A percentile compares a stretch with the other conserved stretches of the same genome.
phyloP scores from a whole-genome alignment of 192 early-diverging fungal genomes.

The Tieghemiomyces parasiticus region DNA sequence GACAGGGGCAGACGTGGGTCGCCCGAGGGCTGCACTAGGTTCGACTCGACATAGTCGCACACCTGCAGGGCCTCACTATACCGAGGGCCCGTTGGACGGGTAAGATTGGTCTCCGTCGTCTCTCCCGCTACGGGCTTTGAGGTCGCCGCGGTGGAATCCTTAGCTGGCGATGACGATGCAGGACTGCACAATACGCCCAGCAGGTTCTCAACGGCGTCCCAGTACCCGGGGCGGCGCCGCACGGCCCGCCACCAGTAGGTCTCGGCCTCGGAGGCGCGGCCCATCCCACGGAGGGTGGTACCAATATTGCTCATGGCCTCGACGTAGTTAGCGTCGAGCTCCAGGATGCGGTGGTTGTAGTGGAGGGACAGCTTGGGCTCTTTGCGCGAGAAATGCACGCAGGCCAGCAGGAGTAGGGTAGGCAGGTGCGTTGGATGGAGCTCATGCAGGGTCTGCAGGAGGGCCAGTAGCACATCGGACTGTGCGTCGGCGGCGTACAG shows the following conservation, averaged over 20 bases:
- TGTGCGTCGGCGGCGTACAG: conserved; percentile 39
- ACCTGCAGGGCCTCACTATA: conserved; percentile 68
- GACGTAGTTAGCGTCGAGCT: conserved; percentile 69
- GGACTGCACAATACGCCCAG: conserved; percentile 57
- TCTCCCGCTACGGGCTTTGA: background rate
- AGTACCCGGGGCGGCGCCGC: conserved; percentile 71
- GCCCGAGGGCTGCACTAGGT: conserved; percentile 22
- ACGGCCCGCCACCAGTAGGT: conserved; percentile 75
- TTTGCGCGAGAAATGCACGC: conserved; percentile 68
- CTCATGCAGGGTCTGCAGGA: conserved; percentile 34
- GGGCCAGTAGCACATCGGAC: conserved; percentile 31
- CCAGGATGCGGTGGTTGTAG: conserved; percentile 72
- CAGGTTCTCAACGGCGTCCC: conserved; percentile 83
- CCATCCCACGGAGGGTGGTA: conserved; percentile 70
- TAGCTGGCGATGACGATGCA: conserved; percentile 6
- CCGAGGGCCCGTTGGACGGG: conserved; percentile 25
- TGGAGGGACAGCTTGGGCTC: conserved; percentile 53
- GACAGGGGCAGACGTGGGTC: conserved; percentile 9
- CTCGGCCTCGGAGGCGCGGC: conserved; percentile 56
- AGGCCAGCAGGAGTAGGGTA: conserved; percentile 71
- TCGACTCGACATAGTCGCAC: conserved; percentile 62
- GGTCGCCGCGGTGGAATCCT: conserved; percentile 8
- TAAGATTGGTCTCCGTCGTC: background rate
- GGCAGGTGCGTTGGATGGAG: conserved; percentile 54
- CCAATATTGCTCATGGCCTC: conserved; percentile 88